Evolutionary conservation across 2,329 filamentous ascomycete genomes (phyloP).

Genomic region (Phialophora macrospora): DNA sequence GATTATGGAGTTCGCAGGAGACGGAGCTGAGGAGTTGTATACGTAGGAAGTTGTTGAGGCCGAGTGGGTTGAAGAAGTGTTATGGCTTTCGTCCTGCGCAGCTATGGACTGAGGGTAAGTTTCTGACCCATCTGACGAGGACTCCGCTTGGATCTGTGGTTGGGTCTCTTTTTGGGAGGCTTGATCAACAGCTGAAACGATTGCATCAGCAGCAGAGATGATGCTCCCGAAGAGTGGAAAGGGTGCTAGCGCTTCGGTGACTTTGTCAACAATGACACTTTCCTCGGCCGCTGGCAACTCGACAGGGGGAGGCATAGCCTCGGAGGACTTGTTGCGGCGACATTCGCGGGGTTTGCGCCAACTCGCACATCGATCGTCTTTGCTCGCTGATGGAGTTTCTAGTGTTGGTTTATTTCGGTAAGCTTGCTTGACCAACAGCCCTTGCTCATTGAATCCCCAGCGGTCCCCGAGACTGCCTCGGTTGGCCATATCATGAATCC

Average conservation of each 20-base stretch:
- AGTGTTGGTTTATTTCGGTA: background rate
- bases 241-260: conserved; percentile 21
- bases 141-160: background rate
- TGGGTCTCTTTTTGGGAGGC: conserved; percentile 12
- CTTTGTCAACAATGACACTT: conserved; percentile 24
- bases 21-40: background rate
- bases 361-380: conserved; percentile 15
- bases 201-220: conserved; percentile 26
- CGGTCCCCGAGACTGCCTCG: conserved; percentile 50
- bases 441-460: conserved; percentile 43
- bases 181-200: conserved; percentile 27
- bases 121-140: background rate
- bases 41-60: conserved; percentile 16
- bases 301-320: background rate
- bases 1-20: conserved; percentile 47
- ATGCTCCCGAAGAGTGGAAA: conserved; percentile 29
- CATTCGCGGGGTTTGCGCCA: conserved; percentile 22
- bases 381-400: background rate
- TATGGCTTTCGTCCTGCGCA: background rate
- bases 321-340: conserved; percentile 14
- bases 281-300: conserved; percentile 15
- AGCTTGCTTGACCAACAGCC: conserved; percentile 28
- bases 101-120: background rate
- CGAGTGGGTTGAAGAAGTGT: conserved; percentile 17
- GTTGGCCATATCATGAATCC: conserved; percentile 49